Evolutionary conservation across 352 stramenopile genomes (phyloP).

Genomic region (Blastocystis sp.): DNA sequence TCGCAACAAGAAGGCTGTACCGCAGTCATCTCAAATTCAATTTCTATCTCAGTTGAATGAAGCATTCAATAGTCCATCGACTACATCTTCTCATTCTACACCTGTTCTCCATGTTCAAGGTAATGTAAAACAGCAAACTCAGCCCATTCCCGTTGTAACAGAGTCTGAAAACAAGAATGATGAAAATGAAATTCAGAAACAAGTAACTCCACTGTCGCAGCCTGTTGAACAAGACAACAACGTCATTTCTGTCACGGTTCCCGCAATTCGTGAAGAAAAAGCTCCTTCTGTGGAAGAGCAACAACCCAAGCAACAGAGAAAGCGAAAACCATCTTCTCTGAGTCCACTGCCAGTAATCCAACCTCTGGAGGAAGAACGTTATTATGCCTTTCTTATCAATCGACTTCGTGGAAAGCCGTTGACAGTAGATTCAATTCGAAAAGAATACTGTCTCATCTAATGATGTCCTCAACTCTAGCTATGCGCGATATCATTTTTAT

Average conservation of each 20-base stretch:
- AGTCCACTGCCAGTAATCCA: too few species aligned
- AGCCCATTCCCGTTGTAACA: too few species aligned
- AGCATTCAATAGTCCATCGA: background rate
- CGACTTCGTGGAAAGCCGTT: background rate
- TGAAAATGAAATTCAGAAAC: too few species aligned
- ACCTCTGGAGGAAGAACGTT: background rate
- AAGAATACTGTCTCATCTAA: background rate
- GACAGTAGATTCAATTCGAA: background rate
- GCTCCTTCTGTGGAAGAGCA: too few species aligned
- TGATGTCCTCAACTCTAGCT: background rate
- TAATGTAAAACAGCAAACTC: background rate
- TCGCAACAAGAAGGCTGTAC: conserved; percentile 15
- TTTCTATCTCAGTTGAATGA: conserved; percentile 45
- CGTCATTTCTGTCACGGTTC: too few species aligned
- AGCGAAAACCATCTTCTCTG: background rate
- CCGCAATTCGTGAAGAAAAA: too few species aligned
- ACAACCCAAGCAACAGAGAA: background rate
- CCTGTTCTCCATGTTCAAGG: background rate
- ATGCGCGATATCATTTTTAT: background rate
- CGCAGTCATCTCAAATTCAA: conserved; percentile 36
- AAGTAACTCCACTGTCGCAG: too few species aligned
- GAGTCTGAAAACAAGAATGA: too few species aligned
- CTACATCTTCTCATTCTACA: background rate
- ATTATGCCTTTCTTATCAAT: background rate
- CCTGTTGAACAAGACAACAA: too few species aligned